phyloP scores from a whole-genome alignment of 495 filamentous ascomycete genomes.

The Penicillium fimorum region DNA sequence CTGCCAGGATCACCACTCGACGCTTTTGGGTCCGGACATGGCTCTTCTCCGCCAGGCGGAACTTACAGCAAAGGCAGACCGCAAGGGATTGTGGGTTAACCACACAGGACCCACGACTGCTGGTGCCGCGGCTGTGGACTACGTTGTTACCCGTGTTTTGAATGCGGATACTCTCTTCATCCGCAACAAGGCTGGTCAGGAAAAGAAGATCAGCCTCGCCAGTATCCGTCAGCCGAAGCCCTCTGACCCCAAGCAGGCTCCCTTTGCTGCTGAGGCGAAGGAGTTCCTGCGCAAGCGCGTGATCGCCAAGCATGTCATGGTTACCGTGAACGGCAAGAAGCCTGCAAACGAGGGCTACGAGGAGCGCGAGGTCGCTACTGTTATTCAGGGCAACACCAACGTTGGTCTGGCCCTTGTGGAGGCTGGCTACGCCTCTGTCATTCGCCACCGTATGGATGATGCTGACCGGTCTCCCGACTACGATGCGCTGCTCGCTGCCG shows the following conservation, averaged over 20 bases:
- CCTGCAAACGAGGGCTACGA: constrained; percentile 88
- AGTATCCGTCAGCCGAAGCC: constrained; percentile 90
- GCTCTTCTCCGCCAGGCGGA: constrained; percentile 80
- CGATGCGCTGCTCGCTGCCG: constrained; percentile 84
- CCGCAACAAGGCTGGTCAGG: constrained; percentile 74
- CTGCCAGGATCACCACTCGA: constrained; percentile 92
- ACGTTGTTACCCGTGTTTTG: constrained; percentile 77
- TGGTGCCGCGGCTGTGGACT: constrained; percentile 63
- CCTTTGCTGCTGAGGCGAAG: constrained; percentile 89
- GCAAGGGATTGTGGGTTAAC: constrained; percentile 73
- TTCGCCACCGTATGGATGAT: constrained; percentile 90
- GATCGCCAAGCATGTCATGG: constrained; percentile 91
- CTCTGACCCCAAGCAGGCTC: constrained; percentile 74
- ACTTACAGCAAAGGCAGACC: constrained; percentile 72
- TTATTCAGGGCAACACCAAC: constrained; percentile 81
- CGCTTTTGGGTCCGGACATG: constrained; percentile 85
- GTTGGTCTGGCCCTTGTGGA: constrained; percentile 81
- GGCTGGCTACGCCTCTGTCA: constrained; percentile 88
- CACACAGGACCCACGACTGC: constrained; percentile 61
- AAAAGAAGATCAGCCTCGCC: constrained; percentile 89
- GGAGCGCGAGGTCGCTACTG: constrained; percentile 88
- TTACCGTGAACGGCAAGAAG: constrained; percentile 86
- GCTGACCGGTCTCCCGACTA: constrained; percentile 90
- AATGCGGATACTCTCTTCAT: constrained; percentile 88
- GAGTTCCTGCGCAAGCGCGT: constrained; percentile 91